Conservation (phyloP, 78 protist genomes). For the Emiliania huxleyi region DNA sequence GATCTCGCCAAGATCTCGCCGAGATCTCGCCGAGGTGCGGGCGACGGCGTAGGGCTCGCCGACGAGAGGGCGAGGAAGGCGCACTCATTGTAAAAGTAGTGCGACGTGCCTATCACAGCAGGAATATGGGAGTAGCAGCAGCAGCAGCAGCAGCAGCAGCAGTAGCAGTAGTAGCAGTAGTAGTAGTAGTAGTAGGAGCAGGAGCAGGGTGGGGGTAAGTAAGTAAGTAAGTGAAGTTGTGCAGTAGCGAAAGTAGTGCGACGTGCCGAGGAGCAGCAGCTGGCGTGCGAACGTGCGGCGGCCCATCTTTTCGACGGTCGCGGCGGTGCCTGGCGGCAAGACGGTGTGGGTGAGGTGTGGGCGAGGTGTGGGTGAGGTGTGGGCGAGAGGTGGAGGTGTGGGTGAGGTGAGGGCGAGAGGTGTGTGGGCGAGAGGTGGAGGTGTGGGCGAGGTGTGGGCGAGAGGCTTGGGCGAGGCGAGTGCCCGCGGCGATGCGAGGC, state of each 20-base stretch:
- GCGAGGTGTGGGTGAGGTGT: too few relatives aligned
- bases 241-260: background rate
- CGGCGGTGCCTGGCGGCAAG: background rate
- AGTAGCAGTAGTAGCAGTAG: too few relatives aligned
- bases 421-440: too few relatives aligned
- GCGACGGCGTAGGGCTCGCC: too few relatives aligned
- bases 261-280: background rate
- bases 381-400: too few relatives aligned
- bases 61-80: constrained; percentile 40
- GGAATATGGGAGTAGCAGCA: background rate
- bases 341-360: too few relatives aligned
- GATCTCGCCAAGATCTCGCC: too few relatives aligned
- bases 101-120: background rate
- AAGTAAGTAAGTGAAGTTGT: background rate
- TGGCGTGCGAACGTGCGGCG: background rate
- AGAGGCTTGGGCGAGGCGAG: background rate
- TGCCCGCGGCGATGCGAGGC: background rate
- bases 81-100: constrained; percentile 21
- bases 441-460: too few relatives aligned
- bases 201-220: too few relatives aligned
- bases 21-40: too few relatives aligned
- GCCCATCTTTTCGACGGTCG: background rate
- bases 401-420: too few relatives aligned
- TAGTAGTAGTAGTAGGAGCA: too few relatives aligned
- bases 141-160: background rate